Evolutionary conservation across 257 asterid species (phyloP).

Genomic region (Haberlea rhodopensis): DNA sequence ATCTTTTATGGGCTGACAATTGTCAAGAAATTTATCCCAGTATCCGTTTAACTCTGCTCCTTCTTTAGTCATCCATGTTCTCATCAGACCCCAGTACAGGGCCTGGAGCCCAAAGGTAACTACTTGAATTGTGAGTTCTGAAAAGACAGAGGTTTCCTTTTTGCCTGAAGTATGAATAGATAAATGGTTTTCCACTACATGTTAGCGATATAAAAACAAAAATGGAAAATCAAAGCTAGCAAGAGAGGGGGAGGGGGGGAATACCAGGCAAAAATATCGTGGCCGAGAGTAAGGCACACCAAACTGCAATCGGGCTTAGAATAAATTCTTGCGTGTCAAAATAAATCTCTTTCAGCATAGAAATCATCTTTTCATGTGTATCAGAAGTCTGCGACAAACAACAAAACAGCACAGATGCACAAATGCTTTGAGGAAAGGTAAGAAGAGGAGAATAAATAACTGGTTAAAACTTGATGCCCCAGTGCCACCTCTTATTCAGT

Average conservation of each 20-base stretch:
- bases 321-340: constrained; percentile 77
- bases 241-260: too few species aligned
- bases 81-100: constrained; percentile 46
- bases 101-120: constrained; percentile 51
- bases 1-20: constrained; percentile 58
- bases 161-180: constrained; percentile 58
- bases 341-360: constrained; percentile 59
- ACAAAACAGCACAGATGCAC: constrained; percentile 11
- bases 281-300: constrained; percentile 96
- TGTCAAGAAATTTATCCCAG: constrained; percentile 46
- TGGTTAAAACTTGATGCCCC: background rate
- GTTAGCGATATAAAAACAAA: too few species aligned
- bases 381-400: constrained; percentile 71
- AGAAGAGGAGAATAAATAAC: constrained; percentile 7
- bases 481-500: background rate
- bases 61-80: constrained; percentile 33
- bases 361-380: constrained; percentile 76
- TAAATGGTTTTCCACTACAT: background rate
- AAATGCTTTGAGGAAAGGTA: constrained; percentile 18
- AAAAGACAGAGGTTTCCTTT: constrained; percentile 62
- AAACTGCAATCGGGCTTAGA: constrained; percentile 93
- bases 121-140: constrained; percentile 47
- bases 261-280: constrained; percentile 93
- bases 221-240: too few species aligned
- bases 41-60: constrained; percentile 39